phyloP scores from a whole-genome alignment of 805 yeast genomes.

The Saccharomycopsis fodiens region DNA sequence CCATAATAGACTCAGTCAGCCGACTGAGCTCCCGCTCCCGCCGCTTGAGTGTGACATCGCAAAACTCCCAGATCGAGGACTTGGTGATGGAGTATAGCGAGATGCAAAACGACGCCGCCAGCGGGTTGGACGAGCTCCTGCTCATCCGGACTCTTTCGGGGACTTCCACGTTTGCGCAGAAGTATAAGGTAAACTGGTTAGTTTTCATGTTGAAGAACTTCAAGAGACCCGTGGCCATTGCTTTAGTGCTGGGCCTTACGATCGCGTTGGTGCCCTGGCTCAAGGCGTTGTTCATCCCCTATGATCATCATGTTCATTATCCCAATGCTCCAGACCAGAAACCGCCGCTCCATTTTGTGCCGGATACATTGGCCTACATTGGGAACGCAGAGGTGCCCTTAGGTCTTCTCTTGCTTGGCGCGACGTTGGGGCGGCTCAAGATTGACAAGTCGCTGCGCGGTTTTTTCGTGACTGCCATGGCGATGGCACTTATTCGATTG shows the following conservation, averaged over 20 bases:
- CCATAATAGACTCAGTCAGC: no score
- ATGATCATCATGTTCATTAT: conserved; percentile 38
- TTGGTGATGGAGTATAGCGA: conserved; percentile 12
- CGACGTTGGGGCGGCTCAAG: conserved; percentile 73
- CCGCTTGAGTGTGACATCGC: background rate
- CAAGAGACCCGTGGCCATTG: conserved; percentile 62
- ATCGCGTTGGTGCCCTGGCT: conserved; percentile 86
- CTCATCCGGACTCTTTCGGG: background rate
- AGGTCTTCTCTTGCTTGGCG: conserved; percentile 80
- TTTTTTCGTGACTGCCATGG: conserved; percentile 56
- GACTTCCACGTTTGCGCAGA: background rate
- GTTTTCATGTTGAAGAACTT: conserved; percentile 43
- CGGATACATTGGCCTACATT: conserved; percentile 72
- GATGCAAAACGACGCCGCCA: background rate
- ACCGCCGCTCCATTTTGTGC: conserved; percentile 81
- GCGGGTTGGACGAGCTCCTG: background rate
- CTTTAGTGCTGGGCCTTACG: conserved; percentile 56
- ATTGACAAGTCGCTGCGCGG: conserved; percentile 58
- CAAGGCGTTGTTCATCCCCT: conserved; percentile 58
- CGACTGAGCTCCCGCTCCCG: background rate
- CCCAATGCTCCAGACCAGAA: conserved; percentile 76
- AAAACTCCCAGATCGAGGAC: background rate
- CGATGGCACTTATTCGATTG: conserved; percentile 50
- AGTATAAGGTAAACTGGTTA: background rate
- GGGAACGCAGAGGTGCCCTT: conserved; percentile 89